These are phyloP conservation scores for Protea cynaroides DNA, from an alignment of 164 flowering plant species.

Conservation along the genomic window DNA sequence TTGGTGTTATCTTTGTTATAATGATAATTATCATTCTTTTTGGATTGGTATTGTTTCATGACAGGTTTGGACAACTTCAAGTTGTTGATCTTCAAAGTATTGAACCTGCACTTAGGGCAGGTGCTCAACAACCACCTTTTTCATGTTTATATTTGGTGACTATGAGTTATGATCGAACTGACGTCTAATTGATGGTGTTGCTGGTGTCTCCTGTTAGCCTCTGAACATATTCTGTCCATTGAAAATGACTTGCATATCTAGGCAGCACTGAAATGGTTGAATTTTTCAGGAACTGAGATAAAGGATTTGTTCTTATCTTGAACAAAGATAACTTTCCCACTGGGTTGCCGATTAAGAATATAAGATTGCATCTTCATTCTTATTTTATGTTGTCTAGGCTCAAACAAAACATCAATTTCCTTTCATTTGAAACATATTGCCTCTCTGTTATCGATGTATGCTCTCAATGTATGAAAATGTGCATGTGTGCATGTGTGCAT, in stretches of 20 bases:
- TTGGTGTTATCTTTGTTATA: background rate
- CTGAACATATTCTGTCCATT: background rate
- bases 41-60: background rate
- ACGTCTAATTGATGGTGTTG: background rate
- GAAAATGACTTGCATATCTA: background rate
- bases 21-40: background rate
- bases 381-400: background rate
- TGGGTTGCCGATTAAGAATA: background rate
- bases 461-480: too few species aligned
- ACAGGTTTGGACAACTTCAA: slow-evolving; percentile 98
- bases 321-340: background rate
- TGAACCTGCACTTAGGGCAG: slow-evolving; percentile 89
- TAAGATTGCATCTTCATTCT: background rate
- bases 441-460: too few species aligned
- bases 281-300: background rate
- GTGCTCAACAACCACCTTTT: slow-evolving; percentile 21
- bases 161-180: background rate
- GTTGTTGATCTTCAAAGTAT: slow-evolving; percentile 74
- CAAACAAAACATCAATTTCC: background rate
- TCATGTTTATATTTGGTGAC: background rate
- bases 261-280: background rate
- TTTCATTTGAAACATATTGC: background rate
- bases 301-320: background rate
- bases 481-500: too few species aligned
- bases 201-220: background rate